Evolutionary conservation across 139 green algal genomes (phyloP).

Genomic region (Gonium pectorale): DNA sequence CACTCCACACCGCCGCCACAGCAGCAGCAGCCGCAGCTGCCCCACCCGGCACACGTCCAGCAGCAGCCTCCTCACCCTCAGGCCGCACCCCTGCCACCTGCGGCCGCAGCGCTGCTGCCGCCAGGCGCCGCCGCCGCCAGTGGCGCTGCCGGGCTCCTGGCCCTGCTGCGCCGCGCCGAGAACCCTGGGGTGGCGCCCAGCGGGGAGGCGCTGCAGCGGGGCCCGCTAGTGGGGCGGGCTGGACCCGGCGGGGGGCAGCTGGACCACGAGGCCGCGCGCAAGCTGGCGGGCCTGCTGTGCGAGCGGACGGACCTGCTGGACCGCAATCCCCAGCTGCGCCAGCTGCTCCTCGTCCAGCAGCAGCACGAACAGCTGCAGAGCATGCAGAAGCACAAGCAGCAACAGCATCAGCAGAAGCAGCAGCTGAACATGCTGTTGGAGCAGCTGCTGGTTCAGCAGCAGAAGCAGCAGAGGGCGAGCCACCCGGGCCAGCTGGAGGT

Average conservation of each 20-base stretch:
- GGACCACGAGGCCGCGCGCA: neutral
- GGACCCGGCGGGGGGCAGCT: too few relatives aligned
- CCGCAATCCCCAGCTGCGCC: neutral
- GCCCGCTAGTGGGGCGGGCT: too few relatives aligned
- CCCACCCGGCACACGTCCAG: neutral
- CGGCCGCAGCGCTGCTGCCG: too few relatives aligned
- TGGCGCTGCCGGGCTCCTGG: too few relatives aligned
- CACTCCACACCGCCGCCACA: neutral
- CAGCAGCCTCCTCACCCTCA: too few relatives aligned
- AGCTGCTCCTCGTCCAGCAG: neutral
- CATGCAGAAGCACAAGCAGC: neutral
- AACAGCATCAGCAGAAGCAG: neutral
- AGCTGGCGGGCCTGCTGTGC: neutral
- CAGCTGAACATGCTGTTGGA: neutral
- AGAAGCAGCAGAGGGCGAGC: neutral
- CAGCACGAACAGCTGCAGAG: neutral
- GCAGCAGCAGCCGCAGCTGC: neutral
- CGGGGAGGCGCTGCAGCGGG: too few relatives aligned
- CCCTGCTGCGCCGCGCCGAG: too few relatives aligned
- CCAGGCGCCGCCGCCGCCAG: too few relatives aligned
- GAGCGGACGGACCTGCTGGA: neutral
- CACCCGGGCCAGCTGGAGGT: neutral
- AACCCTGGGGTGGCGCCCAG: too few relatives aligned
- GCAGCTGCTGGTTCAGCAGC: neutral
- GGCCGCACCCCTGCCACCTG: too few relatives aligned